Evolutionary conservation across 2,329 filamentous ascomycete genomes (phyloP).

Genomic region (Eutypa lata): DNA sequence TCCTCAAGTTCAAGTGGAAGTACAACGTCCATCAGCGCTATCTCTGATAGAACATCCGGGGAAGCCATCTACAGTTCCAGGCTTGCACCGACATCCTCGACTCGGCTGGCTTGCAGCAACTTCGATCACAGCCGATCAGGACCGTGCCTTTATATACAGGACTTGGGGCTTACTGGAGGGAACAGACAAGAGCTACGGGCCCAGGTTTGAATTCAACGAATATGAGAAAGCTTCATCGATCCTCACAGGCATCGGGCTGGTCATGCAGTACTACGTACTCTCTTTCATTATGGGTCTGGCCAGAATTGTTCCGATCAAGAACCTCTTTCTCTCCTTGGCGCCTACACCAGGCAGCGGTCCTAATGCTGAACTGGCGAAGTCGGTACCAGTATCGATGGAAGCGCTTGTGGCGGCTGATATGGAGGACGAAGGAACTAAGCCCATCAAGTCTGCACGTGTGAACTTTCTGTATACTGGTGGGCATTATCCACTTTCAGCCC

Average conservation of each 20-base stretch:
- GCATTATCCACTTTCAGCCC: conserved; percentile 14
- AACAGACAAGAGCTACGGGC: conserved; percentile 10
- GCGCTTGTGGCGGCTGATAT: conserved; percentile 13
- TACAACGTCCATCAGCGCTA: conserved; percentile 12
- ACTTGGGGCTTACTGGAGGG: conserved; percentile 16
- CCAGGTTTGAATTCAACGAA: conserved; percentile 17
- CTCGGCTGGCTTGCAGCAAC: conserved; percentile 11
- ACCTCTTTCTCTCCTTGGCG: conserved; percentile 5
- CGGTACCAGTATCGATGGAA: conserved; percentile 8
- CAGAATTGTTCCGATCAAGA: not conserved
- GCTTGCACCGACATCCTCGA: conserved; percentile 7
- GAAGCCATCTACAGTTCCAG: conserved; percentile 5
- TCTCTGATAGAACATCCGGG: conserved; percentile 9
- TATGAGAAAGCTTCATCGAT: conserved; percentile 12
- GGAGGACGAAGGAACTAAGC: too few species aligned
- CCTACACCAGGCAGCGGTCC: conserved; percentile 15
- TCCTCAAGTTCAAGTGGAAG: not conserved
- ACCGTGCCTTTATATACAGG: conserved; percentile 17
- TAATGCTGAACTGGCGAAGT: conserved; percentile 10
- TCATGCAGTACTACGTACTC: conserved; percentile 3
- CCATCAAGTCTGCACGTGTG: conserved; percentile 5
- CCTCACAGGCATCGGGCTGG: conserved; percentile 2
- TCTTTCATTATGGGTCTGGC: conserved; percentile 2
- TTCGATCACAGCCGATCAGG: conserved; percentile 6
- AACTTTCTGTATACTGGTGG: conserved; percentile 14